A percentile compares a stretch with the other conserved stretches of the same genome.
These are phyloP conservation scores for Theobroma grandiflorum DNA, from an alignment of 441 rosid species.

Conservation along the genomic window DNA sequence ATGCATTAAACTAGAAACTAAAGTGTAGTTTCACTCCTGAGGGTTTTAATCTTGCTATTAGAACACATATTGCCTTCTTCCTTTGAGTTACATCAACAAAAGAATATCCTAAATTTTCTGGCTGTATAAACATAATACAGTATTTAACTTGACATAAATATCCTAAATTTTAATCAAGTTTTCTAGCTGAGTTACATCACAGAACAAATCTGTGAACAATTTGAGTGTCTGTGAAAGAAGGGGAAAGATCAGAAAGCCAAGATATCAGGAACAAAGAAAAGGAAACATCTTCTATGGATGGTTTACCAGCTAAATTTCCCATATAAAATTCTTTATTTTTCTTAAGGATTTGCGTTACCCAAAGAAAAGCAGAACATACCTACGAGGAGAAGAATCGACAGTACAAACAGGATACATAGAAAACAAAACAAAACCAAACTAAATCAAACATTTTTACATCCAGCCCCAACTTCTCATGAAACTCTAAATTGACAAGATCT, in stretches of 20 bases:
- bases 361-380: too few species aligned
- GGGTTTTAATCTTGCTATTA: constrained; percentile 92
- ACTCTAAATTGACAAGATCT: too few species aligned
- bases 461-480: too few species aligned
- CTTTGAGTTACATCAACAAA: too few species aligned
- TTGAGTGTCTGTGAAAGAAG: neutral
- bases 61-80: constrained; percentile 96
- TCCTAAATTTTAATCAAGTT: neutral
- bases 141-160: constrained; percentile 3
- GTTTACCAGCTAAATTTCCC: neutral
- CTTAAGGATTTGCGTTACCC: too few species aligned
- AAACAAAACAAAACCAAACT: too few species aligned
- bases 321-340: neutral
- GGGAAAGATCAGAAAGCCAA: too few species aligned
- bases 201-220: neutral
- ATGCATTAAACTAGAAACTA: constrained; percentile 1
- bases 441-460: too few species aligned
- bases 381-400: too few species aligned
- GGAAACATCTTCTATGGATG: neutral
- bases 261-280: too few species aligned
- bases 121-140: neutral
- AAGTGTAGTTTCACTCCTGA: constrained; percentile 48
- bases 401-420: too few species aligned
- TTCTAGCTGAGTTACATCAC: neutral
- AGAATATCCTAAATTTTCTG: too few species aligned